Evolutionary conservation across 306 rosid genomes (phyloP), one percentile per base, ranked within the genome.

Genomic region (Cucumis melo): DNA sequence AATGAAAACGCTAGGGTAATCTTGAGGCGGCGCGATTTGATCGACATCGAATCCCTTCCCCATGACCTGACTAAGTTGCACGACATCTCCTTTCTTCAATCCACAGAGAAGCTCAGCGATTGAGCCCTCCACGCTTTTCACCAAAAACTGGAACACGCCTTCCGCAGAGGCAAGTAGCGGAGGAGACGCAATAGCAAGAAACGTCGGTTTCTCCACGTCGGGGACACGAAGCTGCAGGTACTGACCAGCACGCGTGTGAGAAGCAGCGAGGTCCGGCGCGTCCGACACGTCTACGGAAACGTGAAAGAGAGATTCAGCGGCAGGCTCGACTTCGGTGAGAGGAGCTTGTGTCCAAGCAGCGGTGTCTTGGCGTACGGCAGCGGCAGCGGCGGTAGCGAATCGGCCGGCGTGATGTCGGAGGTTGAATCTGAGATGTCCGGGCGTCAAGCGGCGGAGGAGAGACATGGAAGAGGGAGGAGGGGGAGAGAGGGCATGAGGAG

Each of bases 171-270:
- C 87, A 41, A 87, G 84, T 63, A 82, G 82, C 13, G 98, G 99
- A 41, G 99, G 92, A 65, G 99, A 94, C 8, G 99, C 99, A 19
- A 94, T 92, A 10, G 99, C 98, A 5, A 92, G 84, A 41, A 94
- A 94, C 20, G 96, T 88, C 3, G 99, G 93, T 80, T 89, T 94
- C 0, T 80, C 77, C 0, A 73, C 80, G 60, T 90, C 88, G 0
- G 90, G 83, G 2, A 94, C 87, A 3, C 91, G 89, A 29, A 94
- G 80, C 88, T 94, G 97, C 38, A 94, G 89, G 81, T 94, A 94
- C 86, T 94, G 99, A 0, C 99, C 99, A 0, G 96, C 89, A 73
- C 85, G 90, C 1, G 95, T 81, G 83, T 90, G 87, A 1, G 96
- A 90, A 17, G 83, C 29, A 12, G 87, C 92, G 8, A 94, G 89